Conservation (phyloP, 1,284 basidiomycete genomes). For the Polyporus tsugae region DNA sequence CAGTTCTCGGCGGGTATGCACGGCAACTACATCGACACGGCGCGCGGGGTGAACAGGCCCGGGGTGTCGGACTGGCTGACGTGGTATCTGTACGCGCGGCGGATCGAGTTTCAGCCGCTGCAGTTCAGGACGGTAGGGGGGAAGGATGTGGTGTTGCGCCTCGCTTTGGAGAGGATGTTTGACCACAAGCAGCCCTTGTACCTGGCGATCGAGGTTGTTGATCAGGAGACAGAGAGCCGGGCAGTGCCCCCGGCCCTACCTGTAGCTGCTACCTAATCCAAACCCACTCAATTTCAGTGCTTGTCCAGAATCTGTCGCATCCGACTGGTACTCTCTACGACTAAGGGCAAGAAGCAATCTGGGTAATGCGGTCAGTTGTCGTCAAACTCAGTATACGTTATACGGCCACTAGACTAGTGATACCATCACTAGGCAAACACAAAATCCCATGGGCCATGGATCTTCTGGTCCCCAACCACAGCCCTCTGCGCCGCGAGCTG, state of each 20-base stretch:
- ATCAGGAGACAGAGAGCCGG: background rate
- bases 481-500: background rate
- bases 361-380: background rate
- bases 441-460: background rate
- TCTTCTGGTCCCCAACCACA: background rate
- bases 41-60: background rate
- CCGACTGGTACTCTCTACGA: no score
- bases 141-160: background rate
- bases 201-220: background rate
- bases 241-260: background rate
- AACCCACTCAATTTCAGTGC: no score
- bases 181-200: background rate
- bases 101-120: slow-evolving; percentile 4
- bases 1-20: slow-evolving; percentile 1
- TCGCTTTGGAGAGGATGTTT: slow-evolving; percentile 5
- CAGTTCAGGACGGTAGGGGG: slow-evolving; percentile 1
- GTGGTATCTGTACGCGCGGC: slow-evolving; percentile 6
- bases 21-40: slow-evolving; percentile 4
- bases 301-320: no score
- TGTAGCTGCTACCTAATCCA: background rate
- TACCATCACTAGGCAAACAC: background rate
- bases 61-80: slow-evolving; percentile 10
- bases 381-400: background rate
- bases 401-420: background rate
- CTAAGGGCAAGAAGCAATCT: no score